Conservation (phyloP, 2,329 filamentous ascomycete species). For the Bipolaris victoriae region DNA sequence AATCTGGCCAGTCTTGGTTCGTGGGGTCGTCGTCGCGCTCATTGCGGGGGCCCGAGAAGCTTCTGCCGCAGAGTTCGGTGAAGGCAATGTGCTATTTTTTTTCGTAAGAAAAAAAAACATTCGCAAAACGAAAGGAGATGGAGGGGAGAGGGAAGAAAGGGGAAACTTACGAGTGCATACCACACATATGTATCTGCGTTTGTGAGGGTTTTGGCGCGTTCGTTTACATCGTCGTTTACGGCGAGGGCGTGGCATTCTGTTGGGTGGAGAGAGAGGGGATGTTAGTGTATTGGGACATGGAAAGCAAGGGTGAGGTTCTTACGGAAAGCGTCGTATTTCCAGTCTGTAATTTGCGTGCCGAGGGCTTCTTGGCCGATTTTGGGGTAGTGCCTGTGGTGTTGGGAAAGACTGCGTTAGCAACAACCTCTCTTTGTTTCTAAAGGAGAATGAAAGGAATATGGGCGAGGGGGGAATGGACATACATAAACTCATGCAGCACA, state of each 20-base stretch:
- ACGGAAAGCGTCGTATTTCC: slow-evolving; percentile 6
- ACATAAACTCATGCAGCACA: slow-evolving; percentile 9
- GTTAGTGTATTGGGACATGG: background rate
- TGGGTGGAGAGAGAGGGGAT: background rate
- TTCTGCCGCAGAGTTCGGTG: background rate
- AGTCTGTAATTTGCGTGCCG: background rate
- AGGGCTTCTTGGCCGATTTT: slow-evolving; percentile 3
- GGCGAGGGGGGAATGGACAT: background rate
- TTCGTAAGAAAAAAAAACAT: background rate
- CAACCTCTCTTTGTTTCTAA: too few species aligned
- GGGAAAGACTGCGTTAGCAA: background rate
- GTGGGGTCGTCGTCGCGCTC: slow-evolving; percentile 6
- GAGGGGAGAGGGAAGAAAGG: background rate
- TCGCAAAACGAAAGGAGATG: background rate
- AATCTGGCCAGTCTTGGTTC: slow-evolving; percentile 3
- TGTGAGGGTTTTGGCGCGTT: slow-evolving; percentile 1
- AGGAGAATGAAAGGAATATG: background rate
- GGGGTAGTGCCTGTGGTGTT: slow-evolving; percentile 4
- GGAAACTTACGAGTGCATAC: slow-evolving; percentile 6
- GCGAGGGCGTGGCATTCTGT: slow-evolving; percentile 6
- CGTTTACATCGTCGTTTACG: background rate
- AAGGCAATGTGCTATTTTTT: slow-evolving; percentile 3
- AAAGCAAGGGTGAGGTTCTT: background rate
- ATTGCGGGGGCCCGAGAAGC: slow-evolving; percentile 1
- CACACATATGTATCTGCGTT: slow-evolving; percentile 11